These are phyloP conservation scores for Ophiostoma triangulosporum DNA, from an alignment of 2,329 filamentous ascomycete genomes.

Conservation along the genomic window DNA sequence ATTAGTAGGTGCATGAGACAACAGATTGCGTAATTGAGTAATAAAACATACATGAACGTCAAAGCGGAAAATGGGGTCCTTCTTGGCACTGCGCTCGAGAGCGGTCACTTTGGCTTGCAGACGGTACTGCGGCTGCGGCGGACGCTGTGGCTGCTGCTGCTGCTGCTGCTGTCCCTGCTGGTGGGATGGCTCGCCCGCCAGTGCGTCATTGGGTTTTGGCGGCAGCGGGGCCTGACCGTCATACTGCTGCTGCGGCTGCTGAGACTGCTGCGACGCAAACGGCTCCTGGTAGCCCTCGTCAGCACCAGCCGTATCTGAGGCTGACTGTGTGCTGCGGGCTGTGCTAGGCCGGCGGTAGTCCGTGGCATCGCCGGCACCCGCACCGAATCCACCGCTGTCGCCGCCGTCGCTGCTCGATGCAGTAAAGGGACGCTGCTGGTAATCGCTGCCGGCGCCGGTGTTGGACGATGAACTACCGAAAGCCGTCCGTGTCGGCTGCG, in stretches of 20 bases:
- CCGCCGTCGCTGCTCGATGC: slow-evolving; percentile 27
- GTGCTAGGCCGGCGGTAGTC: slow-evolving; percentile 33
- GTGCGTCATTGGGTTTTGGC: background rate
- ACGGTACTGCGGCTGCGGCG: slow-evolving; percentile 58
- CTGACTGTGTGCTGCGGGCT: slow-evolving; percentile 31
- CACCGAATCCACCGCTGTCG: slow-evolving; percentile 24
- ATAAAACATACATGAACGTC: slow-evolving; percentile 74
- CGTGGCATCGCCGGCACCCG: slow-evolving; percentile 22
- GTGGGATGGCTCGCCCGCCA: background rate
- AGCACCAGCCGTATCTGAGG: slow-evolving; percentile 22
- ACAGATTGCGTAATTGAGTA: background rate
- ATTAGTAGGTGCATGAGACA: too few relatives aligned
- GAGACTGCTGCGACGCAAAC: slow-evolving; percentile 14
- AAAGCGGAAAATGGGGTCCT: slow-evolving; percentile 87
- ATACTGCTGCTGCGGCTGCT: slow-evolving; percentile 14
- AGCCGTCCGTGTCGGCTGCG: slow-evolving; percentile 30
- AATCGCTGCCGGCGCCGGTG: slow-evolving; percentile 26
- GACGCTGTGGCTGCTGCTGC: slow-evolving; percentile 39
- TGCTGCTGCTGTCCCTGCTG: slow-evolving; percentile 16
- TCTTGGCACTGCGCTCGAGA: slow-evolving; percentile 83
- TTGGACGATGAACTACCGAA: slow-evolving; percentile 24
- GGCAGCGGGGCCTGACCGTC: slow-evolving; percentile 6
- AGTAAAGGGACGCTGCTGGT: slow-evolving; percentile 21
- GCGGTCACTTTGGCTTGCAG: slow-evolving; percentile 91
- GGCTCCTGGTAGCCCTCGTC: slow-evolving; percentile 18